Conservation (phyloP, 2,329 filamentous ascomycete genomes). For the Trichophyton equinum region DNA sequence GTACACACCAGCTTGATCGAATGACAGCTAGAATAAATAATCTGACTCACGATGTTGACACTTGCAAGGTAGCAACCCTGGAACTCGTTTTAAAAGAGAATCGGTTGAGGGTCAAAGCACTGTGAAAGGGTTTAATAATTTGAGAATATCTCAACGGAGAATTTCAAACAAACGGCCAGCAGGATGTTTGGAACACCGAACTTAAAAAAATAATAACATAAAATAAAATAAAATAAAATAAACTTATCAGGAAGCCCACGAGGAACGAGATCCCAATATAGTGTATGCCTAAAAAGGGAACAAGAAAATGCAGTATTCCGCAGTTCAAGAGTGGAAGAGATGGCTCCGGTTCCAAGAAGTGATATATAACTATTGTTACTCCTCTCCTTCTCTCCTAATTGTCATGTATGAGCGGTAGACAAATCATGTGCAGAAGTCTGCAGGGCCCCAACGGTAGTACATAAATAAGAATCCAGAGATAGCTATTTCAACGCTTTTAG, state of each 20-base stretch:
- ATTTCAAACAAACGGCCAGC: not conserved
- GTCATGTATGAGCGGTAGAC: not conserved
- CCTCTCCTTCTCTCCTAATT: not conserved
- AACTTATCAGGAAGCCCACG: not conserved
- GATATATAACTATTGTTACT: not conserved
- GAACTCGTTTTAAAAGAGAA: not conserved
- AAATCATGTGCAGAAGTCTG: not conserved
- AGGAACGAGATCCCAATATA: not conserved
- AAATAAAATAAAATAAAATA: too few relatives aligned
- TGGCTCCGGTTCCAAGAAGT: not conserved
- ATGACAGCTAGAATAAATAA: not conserved
- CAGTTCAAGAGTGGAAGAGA: not conserved
- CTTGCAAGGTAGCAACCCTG: not conserved
- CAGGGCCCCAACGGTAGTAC: not conserved
- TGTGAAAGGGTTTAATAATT: not conserved
- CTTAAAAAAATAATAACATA: not conserved
- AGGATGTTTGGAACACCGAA: not conserved
- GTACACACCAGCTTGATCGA: not conserved
- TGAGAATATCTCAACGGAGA: not conserved
- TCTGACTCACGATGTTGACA: not conserved
- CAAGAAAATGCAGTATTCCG: not conserved
- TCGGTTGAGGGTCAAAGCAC: not conserved
- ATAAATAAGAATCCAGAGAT: not conserved
- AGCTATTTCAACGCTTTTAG: not conserved
- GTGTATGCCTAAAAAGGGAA: not conserved